Conservation (phyloP, 1,284 basidiomycete genomes). For the Cystobasidium pallidum region DNA sequence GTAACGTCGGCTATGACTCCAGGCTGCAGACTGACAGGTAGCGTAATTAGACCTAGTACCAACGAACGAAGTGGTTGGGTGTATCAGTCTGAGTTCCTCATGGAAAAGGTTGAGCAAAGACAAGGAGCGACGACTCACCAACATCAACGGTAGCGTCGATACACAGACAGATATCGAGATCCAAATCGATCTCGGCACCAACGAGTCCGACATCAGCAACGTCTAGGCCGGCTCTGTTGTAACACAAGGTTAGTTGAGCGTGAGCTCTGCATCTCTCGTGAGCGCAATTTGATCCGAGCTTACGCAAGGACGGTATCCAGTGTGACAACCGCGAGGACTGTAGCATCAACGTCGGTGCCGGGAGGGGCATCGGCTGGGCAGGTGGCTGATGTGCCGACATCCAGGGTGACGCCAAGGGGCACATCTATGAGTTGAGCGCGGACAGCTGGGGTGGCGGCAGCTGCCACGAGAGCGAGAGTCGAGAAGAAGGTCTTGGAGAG, state of each 20-base stretch:
- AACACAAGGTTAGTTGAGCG: not conserved
- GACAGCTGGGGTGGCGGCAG: not conserved
- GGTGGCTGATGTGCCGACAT: slow-evolving; percentile 14
- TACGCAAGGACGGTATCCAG: slow-evolving; percentile 12
- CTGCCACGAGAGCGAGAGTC: slow-evolving; percentile 6
- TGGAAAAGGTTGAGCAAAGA: not conserved
- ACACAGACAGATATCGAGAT: slow-evolving; percentile 12
- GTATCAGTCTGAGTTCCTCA: not conserved
- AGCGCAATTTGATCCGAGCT: not conserved
- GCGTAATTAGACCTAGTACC: slow-evolving; percentile 3
- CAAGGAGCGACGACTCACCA: not conserved
- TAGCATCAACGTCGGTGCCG: slow-evolving; percentile 23
- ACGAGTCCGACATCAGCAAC: not conserved
- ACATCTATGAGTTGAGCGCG: slow-evolving; percentile 15
- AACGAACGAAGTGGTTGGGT: not conserved
- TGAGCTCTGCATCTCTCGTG: not conserved
- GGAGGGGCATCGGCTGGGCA: slow-evolving; percentile 25
- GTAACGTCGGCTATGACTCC: slow-evolving; percentile 13
- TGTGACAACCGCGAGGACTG: slow-evolving; percentile 23
- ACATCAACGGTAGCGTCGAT: slow-evolving; percentile 16
- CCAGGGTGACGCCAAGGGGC: slow-evolving; percentile 13
- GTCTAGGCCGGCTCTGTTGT: not conserved
- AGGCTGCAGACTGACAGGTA: slow-evolving; percentile 16
- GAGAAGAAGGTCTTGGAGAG: slow-evolving; percentile 11
- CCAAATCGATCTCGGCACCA: slow-evolving; percentile 13